Percentiles rank a stretch among this genome's conserved stretches.
Evolutionary conservation across 495 filamentous ascomycete species (phyloP).

Genomic region (Ramalina intermedia): DNA sequence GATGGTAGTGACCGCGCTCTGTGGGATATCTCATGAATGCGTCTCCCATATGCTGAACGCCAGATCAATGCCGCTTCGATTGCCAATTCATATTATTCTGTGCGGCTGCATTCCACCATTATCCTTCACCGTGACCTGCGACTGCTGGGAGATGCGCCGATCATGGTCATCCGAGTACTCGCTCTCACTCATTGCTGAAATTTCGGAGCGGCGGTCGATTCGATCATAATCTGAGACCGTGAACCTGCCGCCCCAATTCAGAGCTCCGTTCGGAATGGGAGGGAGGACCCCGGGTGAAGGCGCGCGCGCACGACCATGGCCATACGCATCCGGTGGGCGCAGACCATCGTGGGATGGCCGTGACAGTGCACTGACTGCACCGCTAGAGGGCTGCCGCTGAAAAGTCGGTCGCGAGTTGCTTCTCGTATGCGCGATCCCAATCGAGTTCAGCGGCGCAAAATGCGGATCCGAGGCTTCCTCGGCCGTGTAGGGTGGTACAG

Average conservation of each 20-base stretch:
- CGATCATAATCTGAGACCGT: background rate
- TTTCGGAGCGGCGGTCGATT: slow-evolving; percentile 3
- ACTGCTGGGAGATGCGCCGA: slow-evolving; percentile 3
- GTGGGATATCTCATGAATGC: no score
- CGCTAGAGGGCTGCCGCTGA: background rate
- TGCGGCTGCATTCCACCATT: slow-evolving; percentile 1
- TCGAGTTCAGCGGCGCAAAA: slow-evolving; percentile 5
- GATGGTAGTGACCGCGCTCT: no score
- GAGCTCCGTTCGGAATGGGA: background rate
- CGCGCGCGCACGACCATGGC: background rate
- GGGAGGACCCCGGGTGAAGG: background rate
- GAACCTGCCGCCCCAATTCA: background rate
- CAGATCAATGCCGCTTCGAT: no score
- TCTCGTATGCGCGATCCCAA: slow-evolving; percentile 2
- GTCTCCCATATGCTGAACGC: no score
- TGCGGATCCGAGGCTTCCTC: slow-evolving; percentile 2
- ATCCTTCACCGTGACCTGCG: background rate
- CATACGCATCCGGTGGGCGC: background rate
- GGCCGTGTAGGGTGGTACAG: slow-evolving; percentile 2
- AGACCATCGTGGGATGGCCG: background rate
- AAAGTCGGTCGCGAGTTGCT: background rate
- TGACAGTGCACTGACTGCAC: background rate
- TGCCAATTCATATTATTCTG: background rate
- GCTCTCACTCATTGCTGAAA: background rate
- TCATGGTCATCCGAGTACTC: slow-evolving; percentile 1